These are phyloP conservation scores for Pyrus hybrid DNA, from an alignment of 331 rosid genomes.

Conservation along the genomic window DNA sequence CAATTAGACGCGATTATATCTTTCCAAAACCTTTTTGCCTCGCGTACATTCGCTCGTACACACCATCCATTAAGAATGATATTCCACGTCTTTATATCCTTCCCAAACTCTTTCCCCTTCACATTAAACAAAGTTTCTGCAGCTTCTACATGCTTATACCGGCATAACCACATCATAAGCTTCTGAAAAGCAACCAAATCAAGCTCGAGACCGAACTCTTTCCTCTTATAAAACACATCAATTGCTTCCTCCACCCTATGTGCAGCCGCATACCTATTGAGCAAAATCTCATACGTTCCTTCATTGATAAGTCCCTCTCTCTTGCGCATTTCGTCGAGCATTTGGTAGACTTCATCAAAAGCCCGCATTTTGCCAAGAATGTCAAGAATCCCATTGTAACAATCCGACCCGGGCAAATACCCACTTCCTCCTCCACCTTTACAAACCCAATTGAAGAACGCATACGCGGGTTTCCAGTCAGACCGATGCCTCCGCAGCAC, in stretches of 20 bases:
- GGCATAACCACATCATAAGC: constrained; percentile 61
- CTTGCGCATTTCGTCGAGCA: constrained; percentile 63
- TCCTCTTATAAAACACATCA: constrained; percentile 30
- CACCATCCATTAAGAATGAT: constrained; percentile 83
- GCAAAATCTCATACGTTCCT: constrained; percentile 29
- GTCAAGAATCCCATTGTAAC: constrained; percentile 51
- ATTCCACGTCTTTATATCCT: constrained; percentile 60
- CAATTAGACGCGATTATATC: constrained; percentile 50
- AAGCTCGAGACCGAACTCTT: constrained; percentile 40
- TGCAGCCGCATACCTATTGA: constrained; percentile 48
- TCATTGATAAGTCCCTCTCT: constrained; percentile 38
- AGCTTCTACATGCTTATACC: constrained; percentile 64
- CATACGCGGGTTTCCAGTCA: constrained; percentile 61
- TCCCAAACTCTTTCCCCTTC: constrained; percentile 27
- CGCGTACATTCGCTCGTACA: constrained; percentile 32
- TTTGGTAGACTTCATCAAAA: constrained; percentile 39
- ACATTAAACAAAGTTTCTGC: constrained; percentile 60
- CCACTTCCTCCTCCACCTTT: constrained; percentile 8
- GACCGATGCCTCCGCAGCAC: constrained; percentile 57
- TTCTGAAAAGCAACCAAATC: constrained; percentile 40
- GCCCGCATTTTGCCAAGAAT: constrained; percentile 48
- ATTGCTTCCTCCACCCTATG: constrained; percentile 60
- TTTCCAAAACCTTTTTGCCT: constrained; percentile 74
- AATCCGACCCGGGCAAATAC: constrained; percentile 29
- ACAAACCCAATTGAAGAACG: constrained; percentile 63